A percentile compares a stretch with the other conserved stretches of the same genome.
phyloP scores from a whole-genome alignment of 352 stramenopile species.

The Pythium coloratum region DNA sequence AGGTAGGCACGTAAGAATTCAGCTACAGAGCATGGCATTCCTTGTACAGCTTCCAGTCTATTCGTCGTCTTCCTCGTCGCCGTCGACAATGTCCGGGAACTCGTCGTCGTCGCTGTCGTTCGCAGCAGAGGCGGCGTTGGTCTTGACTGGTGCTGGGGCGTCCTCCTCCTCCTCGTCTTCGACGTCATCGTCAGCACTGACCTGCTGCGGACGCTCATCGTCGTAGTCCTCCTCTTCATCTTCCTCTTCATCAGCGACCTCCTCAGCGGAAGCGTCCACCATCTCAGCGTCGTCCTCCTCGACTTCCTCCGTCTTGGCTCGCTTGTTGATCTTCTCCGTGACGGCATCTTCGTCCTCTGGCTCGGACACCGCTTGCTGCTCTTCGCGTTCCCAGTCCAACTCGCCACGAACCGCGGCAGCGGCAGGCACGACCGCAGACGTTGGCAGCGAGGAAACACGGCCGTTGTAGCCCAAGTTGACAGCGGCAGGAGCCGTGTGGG shows the following conservation, averaged over 20 bases:
- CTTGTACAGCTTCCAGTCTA: slow-evolving; percentile 17
- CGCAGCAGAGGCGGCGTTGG: not conserved
- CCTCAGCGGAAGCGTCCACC: slow-evolving; percentile 29
- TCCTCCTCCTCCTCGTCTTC: slow-evolving; percentile 27
- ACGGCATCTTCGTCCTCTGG: slow-evolving; percentile 10
- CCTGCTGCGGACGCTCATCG: slow-evolving; percentile 28
- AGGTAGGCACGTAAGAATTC: not conserved
- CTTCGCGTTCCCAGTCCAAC: slow-evolving; percentile 43
- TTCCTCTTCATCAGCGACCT: slow-evolving; percentile 24
- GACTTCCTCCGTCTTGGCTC: slow-evolving; percentile 34
- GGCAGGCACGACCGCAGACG: slow-evolving; percentile 1
- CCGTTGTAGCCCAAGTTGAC: slow-evolving; percentile 3
- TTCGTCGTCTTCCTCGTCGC: slow-evolving; percentile 55
- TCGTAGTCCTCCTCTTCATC: slow-evolving; percentile 33
- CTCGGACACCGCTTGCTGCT: slow-evolving; percentile 13
- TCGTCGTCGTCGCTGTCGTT: slow-evolving; percentile 62
- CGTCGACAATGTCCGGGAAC: slow-evolving; percentile 82
- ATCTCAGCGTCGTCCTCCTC: slow-evolving; percentile 47
- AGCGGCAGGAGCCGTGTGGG: slow-evolving; percentile 15
- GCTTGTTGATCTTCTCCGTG: slow-evolving; percentile 15
- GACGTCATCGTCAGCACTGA: slow-evolving; percentile 19
- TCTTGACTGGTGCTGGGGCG: slow-evolving; percentile 4
- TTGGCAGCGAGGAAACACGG: slow-evolving; percentile 5
- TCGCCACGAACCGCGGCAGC: slow-evolving; percentile 30
- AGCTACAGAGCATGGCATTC: not conserved